Percentiles rank a stretch among this genome's conserved stretches.
phyloP scores from a whole-genome alignment of 2,329 filamentous ascomycete genomes.

The Exserohilum rostratum region DNA sequence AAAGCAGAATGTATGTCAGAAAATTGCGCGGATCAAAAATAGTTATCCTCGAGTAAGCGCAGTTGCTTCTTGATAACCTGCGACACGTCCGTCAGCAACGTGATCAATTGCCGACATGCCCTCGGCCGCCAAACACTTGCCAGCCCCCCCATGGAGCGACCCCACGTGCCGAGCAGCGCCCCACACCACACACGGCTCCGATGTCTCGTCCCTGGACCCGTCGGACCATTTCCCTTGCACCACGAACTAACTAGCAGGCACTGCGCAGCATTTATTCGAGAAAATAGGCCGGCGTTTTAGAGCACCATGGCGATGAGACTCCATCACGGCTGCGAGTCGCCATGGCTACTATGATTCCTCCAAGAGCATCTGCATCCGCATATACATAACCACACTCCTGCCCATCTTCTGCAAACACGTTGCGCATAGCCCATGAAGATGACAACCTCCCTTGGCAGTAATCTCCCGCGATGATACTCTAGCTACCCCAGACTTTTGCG shows the following conservation, averaged over 20 bases:
- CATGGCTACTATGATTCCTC: background rate
- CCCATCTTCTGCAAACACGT: too few relatives aligned
- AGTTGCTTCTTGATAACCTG: slow-evolving; percentile 16
- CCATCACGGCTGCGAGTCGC: too few relatives aligned
- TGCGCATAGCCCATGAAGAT: background rate
- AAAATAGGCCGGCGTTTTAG: background rate
- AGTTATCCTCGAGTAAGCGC: background rate
- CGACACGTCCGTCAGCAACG: slow-evolving; percentile 24
- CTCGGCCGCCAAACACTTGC: slow-evolving; percentile 24
- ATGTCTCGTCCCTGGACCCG: background rate
- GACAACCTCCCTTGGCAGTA: too few relatives aligned
- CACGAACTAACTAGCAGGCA: too few relatives aligned
- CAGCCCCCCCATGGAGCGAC: slow-evolving; percentile 13
- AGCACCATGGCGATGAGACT: background rate
- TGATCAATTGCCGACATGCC: slow-evolving; percentile 37
- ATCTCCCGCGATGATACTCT: too few relatives aligned
- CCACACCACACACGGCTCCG: slow-evolving; percentile 30
- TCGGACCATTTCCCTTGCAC: background rate
- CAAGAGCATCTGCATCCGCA: background rate
- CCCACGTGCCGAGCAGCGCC: slow-evolving; percentile 16
- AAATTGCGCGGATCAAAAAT: background rate
- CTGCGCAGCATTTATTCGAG: background rate
- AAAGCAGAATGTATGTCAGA: slow-evolving; percentile 1
- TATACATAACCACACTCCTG: too few relatives aligned
- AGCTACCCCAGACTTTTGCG: too few relatives aligned